Percentiles rank a stretch among this genome's conserved stretches.
These are phyloP conservation scores for Botryotinia convoluta DNA, from an alignment of 2,329 filamentous ascomycete genomes.

Conservation along the genomic window DNA sequence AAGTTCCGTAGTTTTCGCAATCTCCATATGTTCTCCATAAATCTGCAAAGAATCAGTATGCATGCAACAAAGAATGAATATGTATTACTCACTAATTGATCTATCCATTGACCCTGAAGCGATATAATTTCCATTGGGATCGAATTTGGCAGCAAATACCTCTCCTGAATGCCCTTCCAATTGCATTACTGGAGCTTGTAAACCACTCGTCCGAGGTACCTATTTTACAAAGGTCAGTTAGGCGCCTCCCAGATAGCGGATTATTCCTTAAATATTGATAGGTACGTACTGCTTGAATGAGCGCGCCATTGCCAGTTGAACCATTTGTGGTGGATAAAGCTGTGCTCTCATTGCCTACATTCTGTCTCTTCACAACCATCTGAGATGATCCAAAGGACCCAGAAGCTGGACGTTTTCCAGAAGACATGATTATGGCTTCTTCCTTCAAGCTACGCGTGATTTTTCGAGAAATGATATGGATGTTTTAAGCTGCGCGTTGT, in stretches of 20 bases:
- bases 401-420: conserved; percentile 88
- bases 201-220: conserved; percentile 74
- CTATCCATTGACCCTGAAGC: conserved; percentile 96
- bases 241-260: conserved; percentile 9
- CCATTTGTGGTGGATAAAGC: conserved; percentile 58
- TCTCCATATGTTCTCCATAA: conserved; percentile 91
- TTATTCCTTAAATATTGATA: conserved; percentile 15
- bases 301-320: conserved; percentile 56
- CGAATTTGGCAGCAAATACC: conserved; percentile 87
- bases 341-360: conserved; percentile 52
- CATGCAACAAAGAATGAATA: conserved; percentile 22
- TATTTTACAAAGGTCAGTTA: conserved; percentile 42
- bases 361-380: conserved; percentile 86
- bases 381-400: conserved; percentile 77
- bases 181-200: conserved; percentile 93
- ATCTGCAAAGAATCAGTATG: conserved; percentile 51
- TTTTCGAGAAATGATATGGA: neutral
- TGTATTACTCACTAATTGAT: conserved; percentile 68
- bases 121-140: conserved; percentile 81
- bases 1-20: conserved; percentile 89
- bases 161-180: conserved; percentile 80
- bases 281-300: conserved; percentile 62
- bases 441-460: neutral
- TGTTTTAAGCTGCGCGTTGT: conserved; percentile 13
- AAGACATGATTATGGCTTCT: conserved; percentile 60